A percentile compares a stretch with the other conserved stretches of the same genome.
Evolutionary conservation across 345 rosid genomes (phyloP).

Genomic region (Camelina neglecta): DNA sequence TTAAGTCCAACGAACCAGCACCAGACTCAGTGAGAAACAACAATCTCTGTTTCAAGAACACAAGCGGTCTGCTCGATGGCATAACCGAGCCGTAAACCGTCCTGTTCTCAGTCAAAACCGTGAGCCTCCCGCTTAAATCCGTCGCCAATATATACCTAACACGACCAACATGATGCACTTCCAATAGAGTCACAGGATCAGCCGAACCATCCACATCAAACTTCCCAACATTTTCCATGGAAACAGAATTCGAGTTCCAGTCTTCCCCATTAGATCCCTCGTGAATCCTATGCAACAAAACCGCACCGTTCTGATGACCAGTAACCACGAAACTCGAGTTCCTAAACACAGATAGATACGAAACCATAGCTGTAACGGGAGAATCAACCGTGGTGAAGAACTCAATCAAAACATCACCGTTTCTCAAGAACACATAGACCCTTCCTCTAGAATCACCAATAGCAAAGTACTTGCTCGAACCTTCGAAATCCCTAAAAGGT

Average conservation of each 20-base stretch:
- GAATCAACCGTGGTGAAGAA: constrained; percentile 59
- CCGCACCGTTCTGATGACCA: constrained; percentile 75
- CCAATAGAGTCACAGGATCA: constrained; percentile 60
- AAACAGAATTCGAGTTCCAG: constrained; percentile 57
- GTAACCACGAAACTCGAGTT: constrained; percentile 82
- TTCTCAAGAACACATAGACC: constrained; percentile 71
- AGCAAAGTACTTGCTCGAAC: constrained; percentile 80
- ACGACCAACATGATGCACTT: constrained; percentile 89
- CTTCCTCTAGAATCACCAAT: constrained; percentile 85
- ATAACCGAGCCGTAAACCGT: constrained; percentile 67
- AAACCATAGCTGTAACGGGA: constrained; percentile 77
- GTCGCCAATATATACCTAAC: constrained; percentile 67
- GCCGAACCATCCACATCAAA: constrained; percentile 48
- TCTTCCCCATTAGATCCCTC: constrained; percentile 73
- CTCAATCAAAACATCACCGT: constrained; percentile 78
- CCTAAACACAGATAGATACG: constrained; percentile 63
- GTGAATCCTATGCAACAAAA: constrained; percentile 67
- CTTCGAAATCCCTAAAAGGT: constrained; percentile 82
- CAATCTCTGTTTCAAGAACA: constrained; percentile 88
- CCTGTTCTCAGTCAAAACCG: constrained; percentile 71
- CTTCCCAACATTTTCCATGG: constrained; percentile 61
- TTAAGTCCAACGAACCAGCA: constrained; percentile 88
- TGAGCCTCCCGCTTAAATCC: constrained; percentile 67
- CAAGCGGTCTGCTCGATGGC: constrained; percentile 73
- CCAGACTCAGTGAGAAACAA: constrained; percentile 88